phyloP scores from a whole-genome alignment of 2,329 filamentous ascomycete genomes.

The Domatiomyces globalis region DNA sequence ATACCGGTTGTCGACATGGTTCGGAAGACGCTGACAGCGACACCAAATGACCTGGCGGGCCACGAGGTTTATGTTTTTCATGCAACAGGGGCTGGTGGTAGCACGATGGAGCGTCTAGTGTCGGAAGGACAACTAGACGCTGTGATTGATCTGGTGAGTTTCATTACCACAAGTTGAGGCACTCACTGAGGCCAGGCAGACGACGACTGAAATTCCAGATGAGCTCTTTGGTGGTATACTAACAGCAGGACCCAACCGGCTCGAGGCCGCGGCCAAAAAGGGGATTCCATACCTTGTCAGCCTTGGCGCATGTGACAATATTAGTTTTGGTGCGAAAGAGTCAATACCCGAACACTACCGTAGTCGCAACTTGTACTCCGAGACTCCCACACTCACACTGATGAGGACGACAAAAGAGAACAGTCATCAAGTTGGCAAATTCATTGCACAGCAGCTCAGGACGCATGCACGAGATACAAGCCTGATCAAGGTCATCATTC shows the following conservation, averaged over 20 bases:
- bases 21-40: slow-evolving; percentile 22
- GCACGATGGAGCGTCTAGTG: slow-evolving; percentile 53
- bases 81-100: slow-evolving; percentile 54
- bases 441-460: slow-evolving; percentile 42
- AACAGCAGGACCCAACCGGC: slow-evolving; percentile 41
- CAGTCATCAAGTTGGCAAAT: slow-evolving; percentile 39
- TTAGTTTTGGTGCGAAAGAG: slow-evolving; percentile 46
- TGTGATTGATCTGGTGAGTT: slow-evolving; percentile 42
- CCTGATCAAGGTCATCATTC: slow-evolving; percentile 44
- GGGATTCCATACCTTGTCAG: slow-evolving; percentile 46
- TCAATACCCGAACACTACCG: slow-evolving; percentile 44
- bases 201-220: slow-evolving; percentile 56
- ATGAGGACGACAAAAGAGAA: slow-evolving; percentile 51
- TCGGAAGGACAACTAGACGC: slow-evolving; percentile 46
- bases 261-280: slow-evolving; percentile 42
- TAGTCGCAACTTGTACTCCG: slow-evolving; percentile 42
- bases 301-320: slow-evolving; percentile 45
- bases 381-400: slow-evolving; percentile 53
- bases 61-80: slow-evolving; percentile 55
- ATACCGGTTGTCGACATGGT: slow-evolving; percentile 49
- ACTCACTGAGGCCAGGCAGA: slow-evolving; percentile 21
- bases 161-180: background rate
- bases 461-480: slow-evolving; percentile 26
- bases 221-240: slow-evolving; percentile 49
- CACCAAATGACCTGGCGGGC: slow-evolving; percentile 17